Evolutionary conservation across 352 stramenopile genomes (phyloP), one percentile per base, ranked within the genome.

Genomic region (Saprolegnia parasitica): DNA sequence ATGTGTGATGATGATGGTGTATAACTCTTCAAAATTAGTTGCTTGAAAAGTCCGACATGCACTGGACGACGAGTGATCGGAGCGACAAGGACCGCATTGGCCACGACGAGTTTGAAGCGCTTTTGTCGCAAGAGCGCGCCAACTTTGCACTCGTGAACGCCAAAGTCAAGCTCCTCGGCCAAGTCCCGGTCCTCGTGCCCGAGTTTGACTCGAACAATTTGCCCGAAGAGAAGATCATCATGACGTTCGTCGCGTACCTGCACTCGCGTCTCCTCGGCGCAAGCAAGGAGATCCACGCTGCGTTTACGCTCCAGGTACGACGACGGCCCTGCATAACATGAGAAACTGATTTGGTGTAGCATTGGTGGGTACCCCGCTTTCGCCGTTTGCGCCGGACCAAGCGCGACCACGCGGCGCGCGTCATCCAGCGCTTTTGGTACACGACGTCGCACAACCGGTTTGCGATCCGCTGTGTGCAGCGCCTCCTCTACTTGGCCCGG

Each of bases 221-320:
- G 2, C 94, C 94, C 4, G 91, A 98, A 66, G 91, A 97, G 73
- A 96, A 97, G 66, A 91, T 95, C 57, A 94, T 98, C 39, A 76
- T 98, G n/a, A 88, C 96, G 4, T 98, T 97, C 66, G 77, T 98
- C 18, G 88, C 88, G 24, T 99, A 98, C 71, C 73, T 98, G 39
- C 97, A 96, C 67, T 97, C 92, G 9, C 88, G 96, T 5, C 68
- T 99, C 3, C 94, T 98, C 75, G 91, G 96, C 71, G 98, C 92
- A 0, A 98, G 85, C 73, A 77, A 79, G 37, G 96, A 99, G 75
- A 95, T 98, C 49, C 81, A 95, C 63, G 93, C 95, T 3, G 85
- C 88, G 4, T 87, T 70, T 49, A 47, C n/a, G n/a, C 46, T 70
- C 13, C 63, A 70, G 62, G 62, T 68, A 60, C 23, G 32, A 18